Evolutionary conservation across 805 yeast species (phyloP).

Genomic region (Pichia occidentalis): DNA sequence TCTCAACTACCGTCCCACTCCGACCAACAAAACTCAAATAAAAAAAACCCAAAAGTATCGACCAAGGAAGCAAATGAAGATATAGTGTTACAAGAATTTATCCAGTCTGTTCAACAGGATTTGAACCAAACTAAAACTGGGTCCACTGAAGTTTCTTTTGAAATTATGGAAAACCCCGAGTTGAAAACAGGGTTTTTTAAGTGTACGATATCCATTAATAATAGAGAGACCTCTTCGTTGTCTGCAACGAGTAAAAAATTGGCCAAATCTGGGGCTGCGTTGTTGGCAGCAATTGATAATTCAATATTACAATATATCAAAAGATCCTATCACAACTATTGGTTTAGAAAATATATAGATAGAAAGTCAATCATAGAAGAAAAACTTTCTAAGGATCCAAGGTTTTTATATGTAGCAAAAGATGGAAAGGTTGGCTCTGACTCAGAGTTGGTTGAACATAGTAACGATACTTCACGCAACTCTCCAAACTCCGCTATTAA

Average conservation of each 20-base stretch:
- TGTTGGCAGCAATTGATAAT: conserved; percentile 6
- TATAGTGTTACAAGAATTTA: conserved; percentile 2
- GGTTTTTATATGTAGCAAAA: conserved; percentile 3
- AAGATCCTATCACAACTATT: conserved; percentile 4
- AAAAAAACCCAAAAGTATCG: not conserved
- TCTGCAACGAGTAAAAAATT: conserved; percentile 12
- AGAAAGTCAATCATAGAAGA: not conserved
- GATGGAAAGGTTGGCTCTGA: no score
- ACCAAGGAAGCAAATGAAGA: not conserved
- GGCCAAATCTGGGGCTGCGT: conserved; percentile 12
- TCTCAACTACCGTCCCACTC: no score
- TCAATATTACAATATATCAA: conserved; percentile 2
- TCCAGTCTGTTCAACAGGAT: conserved; percentile 11
- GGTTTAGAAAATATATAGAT: conserved; percentile 6
- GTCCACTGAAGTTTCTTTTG: not conserved
- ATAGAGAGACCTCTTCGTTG: not conserved
- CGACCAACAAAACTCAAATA: not conserved
- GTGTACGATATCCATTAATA: conserved; percentile 5
- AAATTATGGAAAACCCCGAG: conserved; percentile 2
- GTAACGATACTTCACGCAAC: no score
- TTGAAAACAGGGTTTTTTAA: conserved; percentile 3
- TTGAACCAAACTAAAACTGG: conserved; percentile 7
- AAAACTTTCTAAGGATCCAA: not conserved
- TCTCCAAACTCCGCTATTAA: no score
- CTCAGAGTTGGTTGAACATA: no score